A percentile compares a stretch with the other conserved stretches of the same genome.
Conservation (phyloP, 176 grass and related monocot genomes). For the Eleusine indica region DNA sequence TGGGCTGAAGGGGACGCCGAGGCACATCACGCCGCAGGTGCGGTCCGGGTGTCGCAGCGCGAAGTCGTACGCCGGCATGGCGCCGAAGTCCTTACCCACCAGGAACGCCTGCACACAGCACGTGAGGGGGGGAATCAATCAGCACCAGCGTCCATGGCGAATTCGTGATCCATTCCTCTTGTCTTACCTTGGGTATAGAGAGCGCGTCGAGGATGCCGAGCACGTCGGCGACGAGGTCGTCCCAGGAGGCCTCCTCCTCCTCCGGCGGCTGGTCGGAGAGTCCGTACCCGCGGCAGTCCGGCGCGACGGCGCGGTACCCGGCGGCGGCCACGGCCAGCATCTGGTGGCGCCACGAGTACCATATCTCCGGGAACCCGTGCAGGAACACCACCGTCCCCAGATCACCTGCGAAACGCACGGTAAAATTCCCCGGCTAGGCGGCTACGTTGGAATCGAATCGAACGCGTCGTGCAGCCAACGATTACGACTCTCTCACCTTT, state of each 20-base stretch:
- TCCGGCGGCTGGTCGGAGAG: constrained; percentile 62
- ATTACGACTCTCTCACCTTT: background rate
- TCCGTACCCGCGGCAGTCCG: constrained; percentile 64
- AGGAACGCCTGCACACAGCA: constrained; percentile 34
- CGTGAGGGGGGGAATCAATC: background rate
- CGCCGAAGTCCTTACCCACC: constrained; percentile 54
- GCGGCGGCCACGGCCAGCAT: constrained; percentile 61
- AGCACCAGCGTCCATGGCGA: background rate
- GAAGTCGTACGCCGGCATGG: constrained; percentile 59
- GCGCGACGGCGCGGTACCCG: constrained; percentile 64
- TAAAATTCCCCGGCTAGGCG: background rate
- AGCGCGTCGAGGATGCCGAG: constrained; percentile 50
- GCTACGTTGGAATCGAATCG: background rate
- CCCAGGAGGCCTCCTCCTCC: constrained; percentile 40
- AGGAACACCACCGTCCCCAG: constrained; percentile 58
- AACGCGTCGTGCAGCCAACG: background rate
- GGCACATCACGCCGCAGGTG: constrained; percentile 50
- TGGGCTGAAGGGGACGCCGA: constrained; percentile 67
- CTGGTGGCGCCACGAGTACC: constrained; percentile 73
- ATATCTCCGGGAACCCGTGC: constrained; percentile 76
- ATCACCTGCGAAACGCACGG: constrained; percentile 25
- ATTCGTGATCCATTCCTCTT: background rate
- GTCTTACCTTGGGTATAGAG: constrained; percentile 11
- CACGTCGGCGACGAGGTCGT: constrained; percentile 57
- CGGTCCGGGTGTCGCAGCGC: constrained; percentile 59